Base-by-base conservation (phyloP, 2,329 filamentous ascomycete genomes). In the Paecilomyces sp. region DNA sequence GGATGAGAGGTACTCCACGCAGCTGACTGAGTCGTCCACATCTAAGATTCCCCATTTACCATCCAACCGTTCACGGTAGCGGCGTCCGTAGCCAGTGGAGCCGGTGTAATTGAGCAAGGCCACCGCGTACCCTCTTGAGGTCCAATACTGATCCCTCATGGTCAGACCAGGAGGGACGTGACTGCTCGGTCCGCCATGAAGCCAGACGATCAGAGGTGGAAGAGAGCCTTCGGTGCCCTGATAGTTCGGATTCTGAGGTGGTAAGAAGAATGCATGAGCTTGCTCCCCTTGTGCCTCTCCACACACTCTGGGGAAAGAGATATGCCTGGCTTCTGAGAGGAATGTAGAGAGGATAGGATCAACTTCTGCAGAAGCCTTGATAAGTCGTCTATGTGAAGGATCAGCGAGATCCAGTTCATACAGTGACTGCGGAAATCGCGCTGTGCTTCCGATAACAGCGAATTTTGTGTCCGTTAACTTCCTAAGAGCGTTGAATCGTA, bases 141-240 rank as follows among this genome's bases (percentile, higher is more conserved):
- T 84, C 64, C 79, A 83, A 65, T 81, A 84, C 64, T 85, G 83
- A 2, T 73, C 74, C 22, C 71, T 67, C 6, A 83, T 68, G 12
- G 73, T 69, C 0, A 85, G 71, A 0, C 80, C 80, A 0, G 78
- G 75, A 0, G 76, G 71, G 0, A 70, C 72, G 57, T 78, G 75
- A 1, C 70, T 69, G 0, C 79, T 84, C n/a, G 77, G 83, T 0
- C 82, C 83, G 4, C 82, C 83, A 36, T 85, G 83, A 0, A 78
- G 74, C 2, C 70, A 72, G 54, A 84, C 72, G 25, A 85, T 78
- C 1, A 83, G 70, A 0, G 83, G 81, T 1, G 82, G 82, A 0
- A 76, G 73, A 0, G 69, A 68, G 0, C 68, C 73, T 0, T 67
- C 64, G 0, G 77, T 76, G 0, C 72, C 75, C 0, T 63, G 58